phyloP scores from a whole-genome alignment of 1,139 yeast species.

The Saccharomyces uvarum region DNA sequence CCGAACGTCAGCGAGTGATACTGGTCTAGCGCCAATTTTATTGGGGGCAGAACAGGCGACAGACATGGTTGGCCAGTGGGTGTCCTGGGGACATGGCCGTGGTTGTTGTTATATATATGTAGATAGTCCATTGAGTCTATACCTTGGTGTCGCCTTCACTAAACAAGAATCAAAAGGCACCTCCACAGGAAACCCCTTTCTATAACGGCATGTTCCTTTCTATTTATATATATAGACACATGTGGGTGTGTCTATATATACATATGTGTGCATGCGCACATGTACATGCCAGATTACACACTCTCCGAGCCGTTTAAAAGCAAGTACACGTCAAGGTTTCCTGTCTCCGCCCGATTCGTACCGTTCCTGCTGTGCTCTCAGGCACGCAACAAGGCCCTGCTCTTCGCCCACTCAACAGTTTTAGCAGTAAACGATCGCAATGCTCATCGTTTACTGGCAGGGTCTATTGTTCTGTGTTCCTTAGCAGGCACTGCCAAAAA shows the following conservation, averaged over 20 bases:
- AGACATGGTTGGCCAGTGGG: not conserved
- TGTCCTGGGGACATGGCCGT: not conserved
- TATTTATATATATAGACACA: not conserved
- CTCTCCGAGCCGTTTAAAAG: not conserved
- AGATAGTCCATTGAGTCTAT: not conserved
- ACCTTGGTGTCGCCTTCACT: not conserved
- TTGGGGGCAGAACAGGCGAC: not conserved
- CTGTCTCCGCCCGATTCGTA: not conserved
- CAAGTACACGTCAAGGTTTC: not conserved
- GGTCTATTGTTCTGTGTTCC: constrained; percentile 1
- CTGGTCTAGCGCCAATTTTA: not conserved
- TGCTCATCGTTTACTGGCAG: not conserved
- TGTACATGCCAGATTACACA: not conserved
- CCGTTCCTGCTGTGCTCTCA: not conserved
- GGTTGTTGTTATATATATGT: not conserved
- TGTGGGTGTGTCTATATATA: not conserved
- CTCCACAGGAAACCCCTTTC: not conserved
- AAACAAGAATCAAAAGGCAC: not conserved
- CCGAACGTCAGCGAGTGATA: not conserved
- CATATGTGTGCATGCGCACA: not conserved
- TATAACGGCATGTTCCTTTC: not conserved
- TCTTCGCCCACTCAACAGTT: not conserved
- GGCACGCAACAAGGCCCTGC: not conserved
- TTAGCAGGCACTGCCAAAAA: not conserved
- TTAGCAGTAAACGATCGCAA: not conserved